These are phyloP conservation scores for Penicillium angulare DNA, from an alignment of 495 filamentous ascomycete species.

Conservation along the genomic window DNA sequence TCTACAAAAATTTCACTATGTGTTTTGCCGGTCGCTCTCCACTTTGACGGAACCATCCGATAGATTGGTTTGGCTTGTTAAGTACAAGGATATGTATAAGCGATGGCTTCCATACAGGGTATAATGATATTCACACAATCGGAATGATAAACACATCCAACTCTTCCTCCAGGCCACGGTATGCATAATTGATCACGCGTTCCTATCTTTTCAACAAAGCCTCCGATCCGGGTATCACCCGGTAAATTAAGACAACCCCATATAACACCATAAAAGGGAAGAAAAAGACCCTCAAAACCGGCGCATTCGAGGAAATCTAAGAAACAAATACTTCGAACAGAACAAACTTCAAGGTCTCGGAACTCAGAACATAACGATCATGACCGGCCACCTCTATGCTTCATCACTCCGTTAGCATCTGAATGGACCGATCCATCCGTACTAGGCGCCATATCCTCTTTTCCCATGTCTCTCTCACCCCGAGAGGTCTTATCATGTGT, in stretches of 20 bases:
- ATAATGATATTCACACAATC: conserved; percentile 9
- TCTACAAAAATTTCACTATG: too few species aligned
- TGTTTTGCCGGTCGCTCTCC: not conserved
- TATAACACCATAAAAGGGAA: conserved; percentile 3
- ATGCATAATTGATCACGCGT: not conserved
- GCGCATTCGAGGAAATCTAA: too few species aligned
- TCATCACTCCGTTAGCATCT: conserved; percentile 11
- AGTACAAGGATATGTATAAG: not conserved
- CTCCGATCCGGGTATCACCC: not conserved
- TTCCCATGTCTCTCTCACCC: not conserved
- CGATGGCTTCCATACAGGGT: not conserved
- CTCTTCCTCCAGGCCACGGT: not conserved
- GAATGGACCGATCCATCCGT: not conserved
- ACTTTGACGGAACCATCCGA: conserved; percentile 11
- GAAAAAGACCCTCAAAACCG: too few species aligned
- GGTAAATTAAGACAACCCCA: conserved; percentile 2
- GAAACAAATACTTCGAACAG: not conserved
- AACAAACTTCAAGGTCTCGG: too few species aligned
- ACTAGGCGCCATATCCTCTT: conserved; percentile 13
- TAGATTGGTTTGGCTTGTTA: conserved; percentile 4
- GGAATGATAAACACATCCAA: not conserved
- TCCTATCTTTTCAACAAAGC: not conserved
- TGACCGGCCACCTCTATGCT: conserved; percentile 10
- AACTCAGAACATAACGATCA: too few species aligned
- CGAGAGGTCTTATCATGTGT: not conserved